Percentiles rank a stretch among this genome's conserved stretches.
These are phyloP conservation scores for Colletotrichum musicola DNA, from an alignment of 2,329 filamentous ascomycete species.

Conservation along the genomic window DNA sequence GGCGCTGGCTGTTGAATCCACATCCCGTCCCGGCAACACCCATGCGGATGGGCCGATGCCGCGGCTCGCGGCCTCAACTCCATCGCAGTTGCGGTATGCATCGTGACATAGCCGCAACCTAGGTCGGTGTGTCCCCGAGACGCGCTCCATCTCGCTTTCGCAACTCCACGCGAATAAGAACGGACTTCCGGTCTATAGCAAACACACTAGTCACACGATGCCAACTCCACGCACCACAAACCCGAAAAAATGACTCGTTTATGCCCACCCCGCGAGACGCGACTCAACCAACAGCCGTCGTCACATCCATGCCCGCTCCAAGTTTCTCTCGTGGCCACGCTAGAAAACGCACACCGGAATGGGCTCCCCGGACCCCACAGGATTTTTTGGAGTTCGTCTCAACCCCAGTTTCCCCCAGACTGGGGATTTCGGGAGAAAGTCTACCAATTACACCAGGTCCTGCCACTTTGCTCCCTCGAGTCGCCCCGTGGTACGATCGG, in stretches of 20 bases:
- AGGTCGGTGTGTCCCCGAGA: slow-evolving; percentile 4
- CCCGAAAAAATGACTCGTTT: slow-evolving; percentile 3
- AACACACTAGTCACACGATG: too few species aligned
- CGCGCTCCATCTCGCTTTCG: not conserved
- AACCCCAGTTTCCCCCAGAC: slow-evolving; percentile 33
- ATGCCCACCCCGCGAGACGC: slow-evolving; percentile 13
- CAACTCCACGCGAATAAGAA: slow-evolving; percentile 2
- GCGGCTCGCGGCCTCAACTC: slow-evolving; percentile 10
- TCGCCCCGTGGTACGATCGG: slow-evolving; percentile 18
- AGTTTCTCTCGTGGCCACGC: not conserved
- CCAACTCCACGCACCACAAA: too few species aligned
- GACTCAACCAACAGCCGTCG: not conserved
- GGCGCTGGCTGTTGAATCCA: not conserved
- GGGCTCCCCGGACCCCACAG: slow-evolving; percentile 32
- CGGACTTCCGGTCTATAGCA: not conserved
- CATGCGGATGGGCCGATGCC: not conserved
- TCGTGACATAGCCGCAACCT: slow-evolving; percentile 2
- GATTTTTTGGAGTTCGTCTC: slow-evolving; percentile 19
- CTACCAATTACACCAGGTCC: slow-evolving; percentile 18
- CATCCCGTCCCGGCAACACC: slow-evolving; percentile 7
- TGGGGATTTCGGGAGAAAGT: slow-evolving; percentile 18
- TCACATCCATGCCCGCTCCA: not conserved
- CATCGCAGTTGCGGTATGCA: not conserved
- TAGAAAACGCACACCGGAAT: slow-evolving; percentile 1
- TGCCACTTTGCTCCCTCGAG: slow-evolving; percentile 5